A percentile compares a stretch with the other conserved stretches of the same genome.
Evolutionary conservation across 345 rosid genomes (phyloP).

Genomic region (Iberis pinnata): DNA sequence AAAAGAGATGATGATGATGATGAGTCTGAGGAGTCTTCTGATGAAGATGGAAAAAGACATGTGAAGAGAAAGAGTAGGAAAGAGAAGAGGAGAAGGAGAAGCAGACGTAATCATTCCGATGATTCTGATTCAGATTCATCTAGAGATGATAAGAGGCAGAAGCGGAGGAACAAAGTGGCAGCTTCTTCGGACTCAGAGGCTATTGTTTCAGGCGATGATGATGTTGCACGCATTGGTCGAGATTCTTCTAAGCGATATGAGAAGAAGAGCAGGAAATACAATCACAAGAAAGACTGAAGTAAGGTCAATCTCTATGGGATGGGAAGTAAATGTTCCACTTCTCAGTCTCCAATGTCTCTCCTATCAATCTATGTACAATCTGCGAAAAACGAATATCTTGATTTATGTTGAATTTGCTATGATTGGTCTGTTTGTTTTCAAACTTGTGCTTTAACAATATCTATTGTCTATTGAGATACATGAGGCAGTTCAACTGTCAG

Average conservation of each 20-base stretch:
- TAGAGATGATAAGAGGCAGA: constrained; percentile 29
- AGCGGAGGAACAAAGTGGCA: constrained; percentile 50
- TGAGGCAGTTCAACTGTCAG: too few relatives aligned
- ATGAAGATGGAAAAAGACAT: constrained; percentile 24
- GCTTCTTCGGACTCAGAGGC: constrained; percentile 48
- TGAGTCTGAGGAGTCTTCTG: constrained; percentile 28
- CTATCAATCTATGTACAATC: too few relatives aligned
- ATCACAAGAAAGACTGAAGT: constrained; percentile 27
- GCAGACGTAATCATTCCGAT: constrained; percentile 26
- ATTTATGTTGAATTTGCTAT: constrained; percentile 3
- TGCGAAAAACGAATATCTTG: too few relatives aligned
- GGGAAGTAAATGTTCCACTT: too few relatives aligned
- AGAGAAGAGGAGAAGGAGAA: constrained; percentile 60
- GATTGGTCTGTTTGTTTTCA: constrained; percentile 16
- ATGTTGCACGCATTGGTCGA: constrained; percentile 54
- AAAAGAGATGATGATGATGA: constrained; percentile 42
- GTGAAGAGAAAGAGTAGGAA: constrained; percentile 45
- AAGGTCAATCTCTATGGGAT: too few relatives aligned
- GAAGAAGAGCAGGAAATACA: constrained; percentile 55
- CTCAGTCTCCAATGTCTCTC: too few relatives aligned
- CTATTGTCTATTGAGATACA: too few relatives aligned
- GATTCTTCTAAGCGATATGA: constrained; percentile 44
- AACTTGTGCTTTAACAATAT: too few relatives aligned
- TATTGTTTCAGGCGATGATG: constrained; percentile 17
- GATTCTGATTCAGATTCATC: constrained; percentile 29